These are phyloP conservation scores for Gossypium bickii DNA, from an alignment of 345 rosid genomes.

Conservation along the genomic window DNA sequence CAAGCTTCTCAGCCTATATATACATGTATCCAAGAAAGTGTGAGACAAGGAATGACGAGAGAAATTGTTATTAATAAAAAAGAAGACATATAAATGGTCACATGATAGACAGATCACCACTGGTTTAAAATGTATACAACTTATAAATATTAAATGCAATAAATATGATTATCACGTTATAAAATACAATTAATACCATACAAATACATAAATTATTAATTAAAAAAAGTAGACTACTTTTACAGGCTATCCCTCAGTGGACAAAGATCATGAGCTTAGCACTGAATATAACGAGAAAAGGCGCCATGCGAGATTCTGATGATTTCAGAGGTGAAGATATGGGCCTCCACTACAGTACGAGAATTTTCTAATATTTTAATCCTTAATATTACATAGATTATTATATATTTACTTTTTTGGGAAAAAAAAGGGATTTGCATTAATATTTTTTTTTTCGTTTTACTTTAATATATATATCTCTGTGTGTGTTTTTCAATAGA, in stretches of 20 bases:
- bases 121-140: slow-evolving; percentile 1
- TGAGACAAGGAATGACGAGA: slow-evolving; percentile 16
- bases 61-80: neutral
- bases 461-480: too few relatives aligned
- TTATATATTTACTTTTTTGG: too few relatives aligned
- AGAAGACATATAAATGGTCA: slow-evolving; percentile 22
- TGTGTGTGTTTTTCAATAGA: too few relatives aligned
- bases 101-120: slow-evolving; percentile 57
- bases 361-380: neutral
- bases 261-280: slow-evolving; percentile 16
- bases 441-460: too few relatives aligned
- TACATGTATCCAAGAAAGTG: neutral
- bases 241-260: slow-evolving; percentile 25
- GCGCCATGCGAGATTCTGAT: slow-evolving; percentile 12
- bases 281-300: slow-evolving; percentile 37
- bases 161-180: too few relatives aligned
- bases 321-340: neutral
- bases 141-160: too few relatives aligned
- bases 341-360: slow-evolving; percentile 29
- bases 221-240: slow-evolving; percentile 49
- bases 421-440: too few relatives aligned
- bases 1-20: neutral
- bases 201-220: slow-evolving; percentile 13
- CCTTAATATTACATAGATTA: too few relatives aligned
- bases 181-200: too few relatives aligned